These are phyloP conservation scores for Aspergillus uvarum DNA, from an alignment of 2,329 filamentous ascomycete genomes.

Conservation along the genomic window DNA sequence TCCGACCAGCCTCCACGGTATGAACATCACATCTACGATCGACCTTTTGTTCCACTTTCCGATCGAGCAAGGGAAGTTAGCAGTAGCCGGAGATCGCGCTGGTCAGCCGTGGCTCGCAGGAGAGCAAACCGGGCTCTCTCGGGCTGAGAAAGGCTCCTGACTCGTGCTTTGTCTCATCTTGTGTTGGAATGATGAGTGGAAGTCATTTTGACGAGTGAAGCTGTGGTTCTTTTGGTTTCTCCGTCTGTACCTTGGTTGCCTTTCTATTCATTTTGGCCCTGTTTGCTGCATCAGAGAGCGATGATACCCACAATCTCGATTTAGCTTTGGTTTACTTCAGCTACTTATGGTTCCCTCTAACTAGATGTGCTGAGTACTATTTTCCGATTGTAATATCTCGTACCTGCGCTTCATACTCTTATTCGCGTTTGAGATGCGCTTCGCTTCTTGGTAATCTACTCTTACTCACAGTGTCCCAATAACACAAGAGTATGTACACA, in stretches of 20 bases:
- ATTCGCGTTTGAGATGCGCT: no score
- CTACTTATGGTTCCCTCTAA: background rate
- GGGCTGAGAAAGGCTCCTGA: background rate
- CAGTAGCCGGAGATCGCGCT: constrained; percentile 19
- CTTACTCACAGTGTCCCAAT: no score
- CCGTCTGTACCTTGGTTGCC: background rate
- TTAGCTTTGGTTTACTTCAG: background rate
- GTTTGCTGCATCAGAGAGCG: background rate
- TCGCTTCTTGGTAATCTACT: no score
- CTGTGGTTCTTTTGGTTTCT: background rate
- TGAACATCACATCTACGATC: constrained; percentile 26
- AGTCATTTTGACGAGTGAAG: background rate
- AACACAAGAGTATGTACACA: no score
- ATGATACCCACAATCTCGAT: background rate
- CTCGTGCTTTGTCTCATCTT: background rate
- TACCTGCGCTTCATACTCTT: background rate
- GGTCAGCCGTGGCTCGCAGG: constrained; percentile 26
- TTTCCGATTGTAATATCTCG: background rate
- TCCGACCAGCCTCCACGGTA: constrained; percentile 29
- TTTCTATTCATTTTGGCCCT: background rate
- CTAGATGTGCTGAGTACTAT: background rate
- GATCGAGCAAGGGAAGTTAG: background rate
- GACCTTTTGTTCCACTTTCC: constrained; percentile 12
- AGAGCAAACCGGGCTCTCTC: constrained; percentile 1
- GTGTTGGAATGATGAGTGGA: background rate